A percentile compares a stretch with the other conserved stretches of the same genome.
Evolutionary conservation across 345 rosid species (phyloP).

Genomic region (Kandelia obovata): DNA sequence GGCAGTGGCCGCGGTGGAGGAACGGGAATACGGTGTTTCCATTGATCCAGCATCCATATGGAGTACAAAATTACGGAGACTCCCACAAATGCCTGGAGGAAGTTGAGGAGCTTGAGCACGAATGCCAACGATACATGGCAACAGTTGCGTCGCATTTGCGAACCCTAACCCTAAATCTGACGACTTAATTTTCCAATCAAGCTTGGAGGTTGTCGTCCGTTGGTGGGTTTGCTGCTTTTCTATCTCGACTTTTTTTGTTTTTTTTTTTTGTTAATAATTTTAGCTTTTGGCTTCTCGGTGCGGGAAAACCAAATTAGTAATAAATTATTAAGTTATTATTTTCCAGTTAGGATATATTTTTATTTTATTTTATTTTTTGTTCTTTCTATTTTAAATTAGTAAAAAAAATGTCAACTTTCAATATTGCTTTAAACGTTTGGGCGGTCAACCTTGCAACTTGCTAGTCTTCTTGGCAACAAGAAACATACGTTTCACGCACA

Average conservation of each 20-base stretch:
- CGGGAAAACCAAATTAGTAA: too few relatives aligned
- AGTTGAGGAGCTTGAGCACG: conserved; percentile 58
- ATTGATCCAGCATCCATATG: conserved; percentile 79
- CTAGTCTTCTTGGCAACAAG: too few relatives aligned
- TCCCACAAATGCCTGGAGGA: conserved; percentile 65
- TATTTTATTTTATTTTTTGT: too few relatives aligned
- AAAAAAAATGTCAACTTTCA: too few relatives aligned
- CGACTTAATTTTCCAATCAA: neutral
- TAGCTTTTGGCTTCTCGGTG: neutral
- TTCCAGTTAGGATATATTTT: too few relatives aligned
- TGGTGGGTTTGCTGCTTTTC: neutral
- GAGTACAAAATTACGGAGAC: conserved; percentile 68
- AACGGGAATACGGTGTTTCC: conserved; percentile 51
- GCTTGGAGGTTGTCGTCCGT: neutral
- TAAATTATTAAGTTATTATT: too few relatives aligned
- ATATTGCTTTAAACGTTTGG: too few relatives aligned
- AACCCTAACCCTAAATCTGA: conserved; percentile 3
- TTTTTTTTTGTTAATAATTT: neutral
- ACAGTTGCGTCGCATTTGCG: conserved; percentile 61
- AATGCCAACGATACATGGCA: conserved; percentile 66
- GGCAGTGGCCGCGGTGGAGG: conserved; percentile 54
- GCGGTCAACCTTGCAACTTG: too few relatives aligned
- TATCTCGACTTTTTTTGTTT: neutral
- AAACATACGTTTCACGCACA: too few relatives aligned
- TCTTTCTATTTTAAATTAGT: too few relatives aligned